phyloP scores from a whole-genome alignment of 2,329 filamentous ascomycete species.

The Teratosphaeria zuluensis region DNA sequence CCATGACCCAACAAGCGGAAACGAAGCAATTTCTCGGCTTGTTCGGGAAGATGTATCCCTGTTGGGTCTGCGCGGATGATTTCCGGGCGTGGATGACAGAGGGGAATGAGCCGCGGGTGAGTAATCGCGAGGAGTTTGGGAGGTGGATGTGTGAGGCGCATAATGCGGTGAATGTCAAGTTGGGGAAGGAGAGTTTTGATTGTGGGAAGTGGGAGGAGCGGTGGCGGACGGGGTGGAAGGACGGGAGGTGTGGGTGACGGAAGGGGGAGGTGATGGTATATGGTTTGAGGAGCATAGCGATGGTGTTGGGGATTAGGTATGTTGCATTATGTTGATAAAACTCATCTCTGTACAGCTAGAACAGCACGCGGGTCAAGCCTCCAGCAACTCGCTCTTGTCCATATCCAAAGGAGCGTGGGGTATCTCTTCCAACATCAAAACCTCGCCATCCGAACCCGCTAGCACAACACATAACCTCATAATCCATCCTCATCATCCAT shows the following conservation, averaged over 20 bases:
- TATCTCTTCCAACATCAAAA: not conserved
- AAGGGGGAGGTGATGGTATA: not conserved
- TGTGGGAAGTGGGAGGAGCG: conserved; percentile 85
- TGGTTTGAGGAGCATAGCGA: not conserved
- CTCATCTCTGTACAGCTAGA: not conserved
- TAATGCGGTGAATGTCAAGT: conserved; percentile 78
- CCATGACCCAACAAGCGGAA: conserved; percentile 60
- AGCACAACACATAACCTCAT: not conserved
- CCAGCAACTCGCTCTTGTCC: not conserved
- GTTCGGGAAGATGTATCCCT: conserved; percentile 84
- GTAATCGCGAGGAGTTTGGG: conserved; percentile 59
- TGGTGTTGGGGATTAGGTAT: not conserved
- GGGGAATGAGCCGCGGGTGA: conserved; percentile 54
- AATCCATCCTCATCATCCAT: not conserved
- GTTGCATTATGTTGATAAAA: not conserved
- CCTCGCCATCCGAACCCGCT: not conserved
- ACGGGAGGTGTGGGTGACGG: conserved; percentile 52
- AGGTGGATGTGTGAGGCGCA: conserved; percentile 78
- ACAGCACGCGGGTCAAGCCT: not conserved
- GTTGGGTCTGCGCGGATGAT: conserved; percentile 90
- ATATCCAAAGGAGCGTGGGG: not conserved
- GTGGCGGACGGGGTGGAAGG: conserved; percentile 82
- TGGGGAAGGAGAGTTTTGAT: conserved; percentile 87
- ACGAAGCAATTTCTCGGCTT: conserved; percentile 67
- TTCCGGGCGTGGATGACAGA: conserved; percentile 72